Conservation (phyloP, 2,329 filamentous ascomycete species). For the Boeremia lycopersici region DNA sequence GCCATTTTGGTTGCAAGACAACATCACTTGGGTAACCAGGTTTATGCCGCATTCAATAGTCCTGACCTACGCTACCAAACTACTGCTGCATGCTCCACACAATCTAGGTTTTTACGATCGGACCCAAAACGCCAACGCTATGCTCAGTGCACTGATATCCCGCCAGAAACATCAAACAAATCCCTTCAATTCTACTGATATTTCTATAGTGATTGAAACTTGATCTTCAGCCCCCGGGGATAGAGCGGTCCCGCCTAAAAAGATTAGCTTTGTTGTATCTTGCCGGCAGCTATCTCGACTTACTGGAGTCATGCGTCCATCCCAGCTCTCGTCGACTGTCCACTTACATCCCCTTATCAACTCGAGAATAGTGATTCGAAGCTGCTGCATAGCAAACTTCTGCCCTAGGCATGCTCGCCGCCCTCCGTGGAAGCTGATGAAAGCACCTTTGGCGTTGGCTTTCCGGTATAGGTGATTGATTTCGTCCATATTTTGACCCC, state of each 20-base stretch:
- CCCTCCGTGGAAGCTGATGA: conserved; percentile 53
- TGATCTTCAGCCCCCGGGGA: conserved; percentile 27
- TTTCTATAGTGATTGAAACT: conserved; percentile 20
- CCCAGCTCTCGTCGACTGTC: conserved; percentile 33
- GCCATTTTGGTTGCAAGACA: no score
- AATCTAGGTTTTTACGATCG: not conserved
- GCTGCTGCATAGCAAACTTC: conserved; percentile 49
- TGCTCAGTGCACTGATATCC: not conserved
- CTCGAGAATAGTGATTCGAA: conserved; percentile 44
- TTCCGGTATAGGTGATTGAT: conserved; percentile 46
- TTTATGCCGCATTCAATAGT: no score
- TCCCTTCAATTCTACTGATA: not conserved
- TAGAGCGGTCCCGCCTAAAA: conserved; percentile 25
- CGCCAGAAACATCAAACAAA: not conserved
- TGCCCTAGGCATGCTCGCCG: conserved; percentile 51
- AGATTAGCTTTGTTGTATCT: not conserved
- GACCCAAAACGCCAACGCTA: conserved; percentile 2
- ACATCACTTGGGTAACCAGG: no score
- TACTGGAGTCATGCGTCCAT: conserved; percentile 36
- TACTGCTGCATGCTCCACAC: no score
- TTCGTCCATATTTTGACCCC: conserved; percentile 45
- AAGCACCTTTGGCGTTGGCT: conserved; percentile 46
- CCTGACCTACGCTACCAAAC: no score
- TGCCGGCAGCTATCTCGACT: not conserved
- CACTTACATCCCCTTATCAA: conserved; percentile 31